phyloP scores from a whole-genome alignment of 2,329 filamentous ascomycete species.

The Diaporthe sp. region DNA sequence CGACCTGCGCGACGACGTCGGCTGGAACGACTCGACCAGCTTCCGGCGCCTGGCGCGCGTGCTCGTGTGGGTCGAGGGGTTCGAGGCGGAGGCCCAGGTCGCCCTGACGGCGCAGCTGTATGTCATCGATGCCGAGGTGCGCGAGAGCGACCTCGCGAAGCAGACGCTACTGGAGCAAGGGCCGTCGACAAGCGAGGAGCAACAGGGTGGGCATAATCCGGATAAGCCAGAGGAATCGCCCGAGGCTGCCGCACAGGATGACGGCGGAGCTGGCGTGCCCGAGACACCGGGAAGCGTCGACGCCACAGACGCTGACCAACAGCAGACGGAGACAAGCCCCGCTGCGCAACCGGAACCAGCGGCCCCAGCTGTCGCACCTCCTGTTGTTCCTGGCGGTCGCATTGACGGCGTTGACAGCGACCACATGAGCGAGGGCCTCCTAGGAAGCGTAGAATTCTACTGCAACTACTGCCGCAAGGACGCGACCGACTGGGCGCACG shows the following conservation, averaged over 20 bases:
- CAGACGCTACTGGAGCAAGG: not conserved
- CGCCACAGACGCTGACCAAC: too few relatives aligned
- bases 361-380: not conserved
- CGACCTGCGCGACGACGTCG: conserved; percentile 26
- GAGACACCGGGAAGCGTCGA: too few relatives aligned
- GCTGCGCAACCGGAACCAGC: not conserved
- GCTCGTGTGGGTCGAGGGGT: conserved; percentile 41
- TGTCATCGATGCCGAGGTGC: conserved; percentile 34
- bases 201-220: not conserved
- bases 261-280: not conserved
- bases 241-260: not conserved
- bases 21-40: conserved; percentile 43
- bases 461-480: conserved; percentile 21
- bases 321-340: too few relatives aligned
- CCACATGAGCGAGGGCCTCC: conserved; percentile 2
- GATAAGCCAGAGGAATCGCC: not conserved
- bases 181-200: not conserved
- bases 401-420: not conserved
- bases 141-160: not conserved
- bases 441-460: not conserved
- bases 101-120: conserved; percentile 42
- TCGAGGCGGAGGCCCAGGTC: conserved; percentile 44
- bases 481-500: conserved; percentile 32
- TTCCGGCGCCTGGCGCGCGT: conserved; percentile 43
- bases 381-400: not conserved